These are phyloP conservation scores for Emergomyces africanus DNA, from an alignment of 2,329 filamentous ascomycete genomes.

Conservation along the genomic window DNA sequence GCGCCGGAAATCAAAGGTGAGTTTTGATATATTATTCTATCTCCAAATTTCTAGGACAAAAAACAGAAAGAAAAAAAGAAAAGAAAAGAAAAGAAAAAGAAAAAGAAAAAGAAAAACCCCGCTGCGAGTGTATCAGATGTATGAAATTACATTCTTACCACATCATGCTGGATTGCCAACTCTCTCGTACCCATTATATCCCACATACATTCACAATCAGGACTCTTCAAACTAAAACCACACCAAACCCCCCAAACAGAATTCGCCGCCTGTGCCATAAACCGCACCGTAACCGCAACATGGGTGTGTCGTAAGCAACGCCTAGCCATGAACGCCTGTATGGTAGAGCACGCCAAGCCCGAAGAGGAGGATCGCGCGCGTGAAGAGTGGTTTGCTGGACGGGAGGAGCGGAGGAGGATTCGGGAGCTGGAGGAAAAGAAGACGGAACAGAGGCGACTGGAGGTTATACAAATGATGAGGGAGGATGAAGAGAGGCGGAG, in stretches of 20 bases:
- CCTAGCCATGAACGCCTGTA: conserved; percentile 84
- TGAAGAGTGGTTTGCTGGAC: conserved; percentile 80
- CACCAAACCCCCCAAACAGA: conserved; percentile 38
- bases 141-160: background rate
- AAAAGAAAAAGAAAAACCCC: no score
- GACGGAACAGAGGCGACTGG: conserved; percentile 27
- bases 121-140: background rate
- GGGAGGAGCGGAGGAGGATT: conserved; percentile 56
- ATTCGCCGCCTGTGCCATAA: conserved; percentile 80
- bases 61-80: no score
- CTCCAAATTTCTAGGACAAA: background rate
- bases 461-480: conserved; percentile 31
- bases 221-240: conserved; percentile 1
- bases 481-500: conserved; percentile 19
- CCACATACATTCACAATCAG: background rate
- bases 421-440: conserved; percentile 47
- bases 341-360: conserved; percentile 74
- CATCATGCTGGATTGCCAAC: background rate
- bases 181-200: background rate
- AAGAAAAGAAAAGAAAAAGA: no score
- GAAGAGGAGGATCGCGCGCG: conserved; percentile 76
- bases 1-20: conserved; percentile 64
- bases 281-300: conserved; percentile 74
- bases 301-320: conserved; percentile 74
- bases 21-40: background rate